Evolutionary conservation across 805 yeast genomes (phyloP), one percentile per base, ranked within the genome.

Genomic region (Starmerella scarabaei): DNA sequence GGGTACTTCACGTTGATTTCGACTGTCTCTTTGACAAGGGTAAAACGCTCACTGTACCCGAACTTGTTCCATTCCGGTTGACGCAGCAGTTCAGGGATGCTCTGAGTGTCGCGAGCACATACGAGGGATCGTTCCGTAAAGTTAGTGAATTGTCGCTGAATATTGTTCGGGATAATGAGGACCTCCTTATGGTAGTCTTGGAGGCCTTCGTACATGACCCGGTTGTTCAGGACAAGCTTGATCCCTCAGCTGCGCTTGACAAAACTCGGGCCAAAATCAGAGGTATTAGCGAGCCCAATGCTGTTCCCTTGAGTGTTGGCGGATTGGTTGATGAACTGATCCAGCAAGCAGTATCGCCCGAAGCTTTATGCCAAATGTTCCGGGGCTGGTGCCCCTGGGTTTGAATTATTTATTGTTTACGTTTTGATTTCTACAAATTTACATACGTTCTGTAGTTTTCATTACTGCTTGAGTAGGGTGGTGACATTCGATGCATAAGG

Each of bases 141-240:
- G 71, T 93, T 0, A 77, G 93, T 54, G 97, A 88, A 54, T 84
- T 85, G 0, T 80, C 95, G 0, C 70, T 82, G 52, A 60, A 67
- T 4, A 59, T 86, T 23, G 66, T 91, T 41, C 67, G 96, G 44
- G 71, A 66, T 16, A 78, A 88, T 54, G 95, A 88, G 54, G 77
- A 82, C 7, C 74, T 83, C 16, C 62, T 91, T 49, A 79, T 86
- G 81, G 88, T 86, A 53, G 80, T 84, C 33, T 68, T 93, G 53
- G 97, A 91, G 59, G 81, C 95, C 1, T 83, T 91, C 56, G 65
- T 91, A 45, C 83, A 91, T 56, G 98, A 91, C 59, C 94, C 94
- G 1, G 77, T 84, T 40, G 75, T 83, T 58, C 93, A 43, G 30
- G 47, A 44, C 48, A 65, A 64, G 44, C 12, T 40, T 33, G 16